Base-by-base conservation (phyloP, 2,329 filamentous ascomycete genomes). In the Diaporthe aspalathi region DNA sequence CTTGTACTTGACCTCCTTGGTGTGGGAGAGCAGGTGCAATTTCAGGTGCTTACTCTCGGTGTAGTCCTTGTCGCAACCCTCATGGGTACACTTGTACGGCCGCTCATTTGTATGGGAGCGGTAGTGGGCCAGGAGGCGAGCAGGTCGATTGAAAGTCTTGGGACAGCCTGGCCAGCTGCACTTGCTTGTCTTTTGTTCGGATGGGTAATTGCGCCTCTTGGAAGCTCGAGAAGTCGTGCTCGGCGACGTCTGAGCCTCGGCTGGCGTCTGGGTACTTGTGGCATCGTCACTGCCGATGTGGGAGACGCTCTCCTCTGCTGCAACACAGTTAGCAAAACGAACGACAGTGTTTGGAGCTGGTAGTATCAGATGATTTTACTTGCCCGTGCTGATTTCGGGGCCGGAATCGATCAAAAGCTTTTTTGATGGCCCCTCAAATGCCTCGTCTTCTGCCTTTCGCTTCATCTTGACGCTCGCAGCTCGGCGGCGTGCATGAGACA, bases 81-180 rank as follows among this genome's bases (percentile, higher is more conserved):
- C 83, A 73, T 92, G 87, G 2, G 86, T 84, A 78, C 95, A 98
- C 49, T 86, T 85, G 80, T 93, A 97, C 0, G 94, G 91, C 1
- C 95, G 90, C 76, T 95, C 93, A 75, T 95, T 94, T 67, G 90
- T 95, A 80, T 98, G 95, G 1, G 93, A 94, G 74, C 94, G 89
- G 29, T 95, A 83, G 78, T 98, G 95, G 71, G 93, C 91, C 72
- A 92, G 43, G 22, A 73, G 70, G 24, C 94, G 90, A 43, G 92
- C 92, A 0, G 94, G 94, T 3, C 95, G 91, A 80, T 97, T 97
- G 85, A 96, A 98, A 8, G 91, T 90, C 82, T 97, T 97, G 71
- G 84, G 83, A 79, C 95, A 98, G 74, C 86, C 89, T 14, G 91
- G 88, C 79, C 90, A 91, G 0, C 92, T 90, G 82, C 95, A 98